Conservation (phyloP, 768 basidiomycete genomes). For the Nidularia sp. region DNA sequence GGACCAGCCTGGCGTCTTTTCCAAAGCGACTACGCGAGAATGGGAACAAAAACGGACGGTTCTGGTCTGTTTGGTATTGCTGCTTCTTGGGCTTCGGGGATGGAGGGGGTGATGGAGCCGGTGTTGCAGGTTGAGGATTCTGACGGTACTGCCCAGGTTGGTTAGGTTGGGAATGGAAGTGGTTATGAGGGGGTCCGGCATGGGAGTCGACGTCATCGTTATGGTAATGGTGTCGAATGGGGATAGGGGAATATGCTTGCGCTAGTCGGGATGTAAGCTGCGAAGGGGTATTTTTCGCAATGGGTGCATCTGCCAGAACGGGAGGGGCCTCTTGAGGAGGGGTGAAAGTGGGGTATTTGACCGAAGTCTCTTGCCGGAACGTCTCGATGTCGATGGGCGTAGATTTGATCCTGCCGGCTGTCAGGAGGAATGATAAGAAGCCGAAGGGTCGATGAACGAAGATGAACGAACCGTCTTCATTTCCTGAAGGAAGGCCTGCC, state of each 20-base stretch:
- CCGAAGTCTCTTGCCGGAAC: conserved; percentile 86
- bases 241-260: conserved; percentile 90
- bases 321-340: conserved; percentile 46
- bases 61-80: conserved; percentile 97
- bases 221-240: conserved; percentile 91
- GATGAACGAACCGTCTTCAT: too few relatives aligned
- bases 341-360: conserved; percentile 94
- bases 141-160: conserved; percentile 22
- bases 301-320: conserved; percentile 25
- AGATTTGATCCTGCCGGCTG: conserved; percentile 76
- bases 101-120: conserved; percentile 81
- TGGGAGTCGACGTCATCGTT: conserved; percentile 67
- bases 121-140: conserved; percentile 74
- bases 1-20: conserved; percentile 69
- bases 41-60: conserved; percentile 90
- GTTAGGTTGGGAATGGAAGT: conserved; percentile 18
- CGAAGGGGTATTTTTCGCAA: conserved; percentile 26
- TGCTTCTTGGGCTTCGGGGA: conserved; percentile 94
- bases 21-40: conserved; percentile 70
- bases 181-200: conserved; percentile 31
- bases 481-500: conserved; percentile 64
- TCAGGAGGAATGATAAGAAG: too few relatives aligned
- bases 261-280: conserved; percentile 66
- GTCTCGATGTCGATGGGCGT: conserved; percentile 86
- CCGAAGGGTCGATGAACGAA: too few relatives aligned